Base-by-base conservation (phyloP, 2,329 filamentous ascomycete genomes). In the Apiospora sp. region DNA sequence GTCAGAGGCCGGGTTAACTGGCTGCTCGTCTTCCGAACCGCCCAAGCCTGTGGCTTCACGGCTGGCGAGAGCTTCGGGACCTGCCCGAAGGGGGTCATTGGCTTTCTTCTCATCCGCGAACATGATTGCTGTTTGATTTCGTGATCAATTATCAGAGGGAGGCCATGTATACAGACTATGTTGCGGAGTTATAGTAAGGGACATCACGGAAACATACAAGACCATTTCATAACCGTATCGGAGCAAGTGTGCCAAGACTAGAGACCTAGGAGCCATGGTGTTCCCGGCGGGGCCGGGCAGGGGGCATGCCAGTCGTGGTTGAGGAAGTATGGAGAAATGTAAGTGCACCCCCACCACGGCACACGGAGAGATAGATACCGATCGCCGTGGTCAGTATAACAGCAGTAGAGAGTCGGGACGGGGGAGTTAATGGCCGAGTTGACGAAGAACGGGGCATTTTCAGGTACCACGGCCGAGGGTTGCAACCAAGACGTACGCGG, bases 1-100 rank as follows among this genome's bases (percentile, higher is more conserved):
- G 74, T 88, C 87, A n/a, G 81, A 48, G 22, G 2, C 19, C 46
- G 19, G 19, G 44, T 7, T 16, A 0, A 12, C 80, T 19, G 68
- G 22, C 19, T 48, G 46, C 19, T 48, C 46, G 19, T 48, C 46
- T n/a, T 48, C 22, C 46, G 19, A n/a, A 19, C 22, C 46, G 46
- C 19, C 46, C 5, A 19, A 7, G 22, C 8, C 7, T 22, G 46
- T 48, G 8, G 22, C 46, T 48, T 48, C 46, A 19, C 1, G 19
- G 46, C 46, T 22, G 4, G 6, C 22, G 16, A 22, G 19, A 8
- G 46, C 46, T 48, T 22, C 46, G 0, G 46, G 46, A 1, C 19
- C 46, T 48, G 16, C 46, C 46, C 46, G 46, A 3, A 19, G 6
- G n/a, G 46, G 46, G 4, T 48, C 46, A 10, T 6, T 48, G 46